Percentiles rank a stretch among this genome's conserved stretches.
These are phyloP conservation scores for Cercis canadensis DNA, from an alignment of 306 rosid genomes.

Conservation along the genomic window DNA sequence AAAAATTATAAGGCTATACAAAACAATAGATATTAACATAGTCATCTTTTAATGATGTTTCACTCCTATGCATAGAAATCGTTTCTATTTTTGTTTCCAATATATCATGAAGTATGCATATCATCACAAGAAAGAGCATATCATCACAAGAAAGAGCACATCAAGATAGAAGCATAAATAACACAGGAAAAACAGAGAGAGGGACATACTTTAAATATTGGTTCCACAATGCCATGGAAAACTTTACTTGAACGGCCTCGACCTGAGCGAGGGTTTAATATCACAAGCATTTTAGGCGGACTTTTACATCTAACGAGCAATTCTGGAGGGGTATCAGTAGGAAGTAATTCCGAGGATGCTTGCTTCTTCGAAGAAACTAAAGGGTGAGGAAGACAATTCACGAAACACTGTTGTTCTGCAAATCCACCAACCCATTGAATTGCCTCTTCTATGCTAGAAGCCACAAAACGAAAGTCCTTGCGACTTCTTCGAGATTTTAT, in stretches of 20 bases:
- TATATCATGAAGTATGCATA: conserved; percentile 5
- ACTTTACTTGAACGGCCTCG: conserved; percentile 97
- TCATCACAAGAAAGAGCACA: conserved; percentile 27
- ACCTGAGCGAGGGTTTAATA: conserved; percentile 95
- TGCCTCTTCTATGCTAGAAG: conserved; percentile 87
- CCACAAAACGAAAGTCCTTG: conserved; percentile 83
- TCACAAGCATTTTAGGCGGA: conserved; percentile 93
- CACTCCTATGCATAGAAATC: conserved; percentile 13
- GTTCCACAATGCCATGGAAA: conserved; percentile 84
- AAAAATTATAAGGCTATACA: conserved; percentile 13
- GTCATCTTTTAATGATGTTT: conserved; percentile 25
- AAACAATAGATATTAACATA: background rate
- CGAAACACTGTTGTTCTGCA: conserved; percentile 95
- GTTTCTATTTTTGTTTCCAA: conserved; percentile 14
- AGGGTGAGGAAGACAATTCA: conserved; percentile 97
- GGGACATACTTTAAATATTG: conserved; percentile 78
- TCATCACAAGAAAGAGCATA: conserved; percentile 23
- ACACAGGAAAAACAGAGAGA: conserved; percentile 16
- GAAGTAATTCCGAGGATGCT: conserved; percentile 88
- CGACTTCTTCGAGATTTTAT: conserved; percentile 69
- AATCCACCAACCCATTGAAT: conserved; percentile 96
- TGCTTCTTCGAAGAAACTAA: conserved; percentile 92
- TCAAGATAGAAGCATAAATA: too few species aligned
- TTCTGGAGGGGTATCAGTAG: conserved; percentile 88
- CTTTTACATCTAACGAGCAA: conserved; percentile 92